Percentiles rank a stretch among this genome's conserved stretches.
Conservation (phyloP, 176 grass and related monocot genomes). For the Oryza meyeriana region DNA sequence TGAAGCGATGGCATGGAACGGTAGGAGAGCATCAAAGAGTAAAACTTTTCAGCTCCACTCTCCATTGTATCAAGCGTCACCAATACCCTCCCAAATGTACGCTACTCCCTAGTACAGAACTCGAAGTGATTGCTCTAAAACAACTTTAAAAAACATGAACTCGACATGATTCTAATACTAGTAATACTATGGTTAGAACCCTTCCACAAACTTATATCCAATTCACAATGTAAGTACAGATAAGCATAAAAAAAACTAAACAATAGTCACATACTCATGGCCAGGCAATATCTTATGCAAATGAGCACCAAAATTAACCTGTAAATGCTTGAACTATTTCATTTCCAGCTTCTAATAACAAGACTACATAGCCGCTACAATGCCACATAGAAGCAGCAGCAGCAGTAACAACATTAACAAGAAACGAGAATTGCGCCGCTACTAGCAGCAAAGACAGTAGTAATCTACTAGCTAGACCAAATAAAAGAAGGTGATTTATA, state of each 20-base stretch:
- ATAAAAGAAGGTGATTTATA: constrained; percentile 25
- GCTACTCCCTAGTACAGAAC: background rate
- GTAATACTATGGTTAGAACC: background rate
- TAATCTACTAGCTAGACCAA: constrained; percentile 6
- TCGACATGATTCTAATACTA: background rate
- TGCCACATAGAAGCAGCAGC: constrained; percentile 5
- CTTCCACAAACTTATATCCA: background rate
- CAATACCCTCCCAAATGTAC: background rate
- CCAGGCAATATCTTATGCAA: background rate
- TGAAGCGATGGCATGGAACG: constrained; percentile 14
- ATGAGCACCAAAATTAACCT: background rate
- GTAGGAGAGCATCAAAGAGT: constrained; percentile 25
- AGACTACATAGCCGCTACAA: constrained; percentile 21
- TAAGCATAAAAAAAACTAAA: background rate
- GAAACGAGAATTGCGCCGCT: constrained; percentile 28
- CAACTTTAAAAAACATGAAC: background rate
- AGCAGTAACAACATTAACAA: constrained; percentile 24
- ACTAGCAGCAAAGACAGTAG: background rate
- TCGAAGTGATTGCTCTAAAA: background rate
- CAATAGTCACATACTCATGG: background rate
- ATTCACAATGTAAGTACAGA: background rate
- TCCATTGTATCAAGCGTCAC: background rate
- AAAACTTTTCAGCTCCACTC: constrained; percentile 51
- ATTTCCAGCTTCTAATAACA: constrained; percentile 9
- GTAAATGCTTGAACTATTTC: background rate